Percentiles rank a stretch among this genome's conserved stretches.
Evolutionary conservation across 2,329 filamentous ascomycete species (phyloP).

Genomic region (Chaetomiaceae sp.): DNA sequence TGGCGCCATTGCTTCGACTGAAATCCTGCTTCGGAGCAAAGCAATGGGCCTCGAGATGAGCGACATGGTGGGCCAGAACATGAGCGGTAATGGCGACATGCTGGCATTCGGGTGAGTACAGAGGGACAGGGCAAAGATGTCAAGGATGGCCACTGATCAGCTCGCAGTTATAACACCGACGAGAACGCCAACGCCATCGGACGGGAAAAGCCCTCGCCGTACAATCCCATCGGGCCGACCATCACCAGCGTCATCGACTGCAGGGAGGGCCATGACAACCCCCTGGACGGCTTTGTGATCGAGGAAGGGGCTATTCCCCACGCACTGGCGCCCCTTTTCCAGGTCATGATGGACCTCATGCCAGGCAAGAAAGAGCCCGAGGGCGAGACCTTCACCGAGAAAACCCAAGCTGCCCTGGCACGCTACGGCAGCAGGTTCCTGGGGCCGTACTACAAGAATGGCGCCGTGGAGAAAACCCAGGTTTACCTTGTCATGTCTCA

Average conservation of each 20-base stretch:
- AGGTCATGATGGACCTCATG: conserved; percentile 51
- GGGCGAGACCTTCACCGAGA: conserved; percentile 36
- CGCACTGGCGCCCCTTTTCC: conserved; percentile 51
- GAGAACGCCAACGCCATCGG: conserved; percentile 54
- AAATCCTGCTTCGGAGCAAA: conserved; percentile 59
- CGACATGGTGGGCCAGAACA: conserved; percentile 51
- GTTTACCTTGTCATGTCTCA: conserved; percentile 64
- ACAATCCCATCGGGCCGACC: conserved; percentile 54
- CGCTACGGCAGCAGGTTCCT: conserved; percentile 49
- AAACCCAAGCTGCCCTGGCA: conserved; percentile 43
- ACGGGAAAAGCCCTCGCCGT: conserved; percentile 41
- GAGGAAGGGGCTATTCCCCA: conserved; percentile 59
- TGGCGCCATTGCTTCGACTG: conserved; percentile 59
- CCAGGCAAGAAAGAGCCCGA: conserved; percentile 41
- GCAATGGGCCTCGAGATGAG: conserved; percentile 55
- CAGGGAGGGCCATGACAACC: conserved; percentile 46
- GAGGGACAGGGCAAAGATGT: too few species aligned
- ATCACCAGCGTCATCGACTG: conserved; percentile 61
- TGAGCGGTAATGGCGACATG: conserved; percentile 64
- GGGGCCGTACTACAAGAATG: conserved; percentile 52
- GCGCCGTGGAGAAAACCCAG: conserved; percentile 56
- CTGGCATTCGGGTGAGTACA: conserved; percentile 52
- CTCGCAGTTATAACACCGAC: conserved; percentile 52
- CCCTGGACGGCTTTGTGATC: conserved; percentile 58
- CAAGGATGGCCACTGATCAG: conserved; percentile 19